A percentile compares a stretch with the other conserved stretches of the same genome.
Conservation (phyloP, 176 grass and related monocot genomes). For the Tillandsia leiboldiana region DNA sequence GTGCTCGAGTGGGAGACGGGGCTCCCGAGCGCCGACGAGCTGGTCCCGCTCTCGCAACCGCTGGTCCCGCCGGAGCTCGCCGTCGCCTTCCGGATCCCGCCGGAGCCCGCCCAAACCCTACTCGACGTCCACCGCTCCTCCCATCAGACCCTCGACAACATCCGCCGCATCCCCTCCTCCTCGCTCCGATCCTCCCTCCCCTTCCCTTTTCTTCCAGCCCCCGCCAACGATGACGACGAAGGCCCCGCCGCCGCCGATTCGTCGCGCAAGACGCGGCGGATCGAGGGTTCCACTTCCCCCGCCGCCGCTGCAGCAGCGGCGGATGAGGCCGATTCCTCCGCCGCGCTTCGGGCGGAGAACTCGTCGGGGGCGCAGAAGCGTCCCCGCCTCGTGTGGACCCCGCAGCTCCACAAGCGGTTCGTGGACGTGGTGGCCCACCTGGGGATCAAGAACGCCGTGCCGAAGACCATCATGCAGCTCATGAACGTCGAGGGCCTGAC, state of each 20-base stretch:
- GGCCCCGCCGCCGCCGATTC: neutral
- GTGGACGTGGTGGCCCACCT: conserved; percentile 15
- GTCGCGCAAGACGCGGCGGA: neutral
- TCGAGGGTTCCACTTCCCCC: neutral
- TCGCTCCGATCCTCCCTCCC: neutral
- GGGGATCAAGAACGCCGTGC: conserved; percentile 22
- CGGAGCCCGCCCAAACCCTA: neutral
- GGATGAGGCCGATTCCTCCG: neutral
- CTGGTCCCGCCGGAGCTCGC: conserved; percentile 15
- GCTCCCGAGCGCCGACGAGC: conserved; percentile 14
- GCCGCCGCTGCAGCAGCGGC: neutral
- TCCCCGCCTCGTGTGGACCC: conserved; percentile 20
- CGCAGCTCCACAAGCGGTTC: conserved; percentile 29
- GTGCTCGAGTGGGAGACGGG: conserved; percentile 14
- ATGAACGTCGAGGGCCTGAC: conserved; percentile 26
- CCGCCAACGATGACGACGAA: neutral
- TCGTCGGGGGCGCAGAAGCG: conserved; percentile 9
- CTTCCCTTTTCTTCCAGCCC: neutral
- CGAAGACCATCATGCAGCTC: conserved; percentile 22
- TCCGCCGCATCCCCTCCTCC: neutral
- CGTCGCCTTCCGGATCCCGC: conserved; percentile 13
- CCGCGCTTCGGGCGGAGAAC: neutral
- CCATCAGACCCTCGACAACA: neutral
- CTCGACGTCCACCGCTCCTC: conserved; percentile 12
- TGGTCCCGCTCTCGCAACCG: conserved; percentile 8